Base-by-base conservation (phyloP, 1,284 basidiomycete species). In the Fomitopsis schrenkii region DNA sequence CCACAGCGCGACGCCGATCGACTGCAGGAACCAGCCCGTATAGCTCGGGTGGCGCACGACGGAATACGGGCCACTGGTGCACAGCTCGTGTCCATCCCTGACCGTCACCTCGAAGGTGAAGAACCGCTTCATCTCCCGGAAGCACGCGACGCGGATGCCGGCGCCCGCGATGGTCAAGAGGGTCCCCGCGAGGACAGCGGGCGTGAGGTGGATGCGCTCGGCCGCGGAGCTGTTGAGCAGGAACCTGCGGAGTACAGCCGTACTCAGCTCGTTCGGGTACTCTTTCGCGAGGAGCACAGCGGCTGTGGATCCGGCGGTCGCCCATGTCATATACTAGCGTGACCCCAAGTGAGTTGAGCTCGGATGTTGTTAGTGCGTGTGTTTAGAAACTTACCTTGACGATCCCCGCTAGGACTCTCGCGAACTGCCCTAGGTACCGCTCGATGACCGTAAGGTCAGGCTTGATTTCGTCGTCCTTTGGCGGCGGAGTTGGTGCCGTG, bases 1-100 rank as follows among this genome's bases (percentile, higher is more conserved):
- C 7, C 35, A 46, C 12, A 62, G 6, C 45, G 44, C 45, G 19
- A 36, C 28, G 19, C 66, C 66, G 9, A 50, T 33, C 14, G 56
- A 12, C 28, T 57, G 28, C 9, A 59, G 38, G 19, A 64, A 19
- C 3, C 45, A 26, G 30, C 46, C 72, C 0, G 65, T 67, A 50
- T 75, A 76, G 35, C 66, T 60, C 0, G 74, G 74, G 42, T 77
- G 74, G 17, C 74, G 73, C 2, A 75, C 70, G 55, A 68, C 48
- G 35, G 65, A 58, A 50, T 75, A 75, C 5, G 74, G 75, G 0
- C 73, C 73, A 1, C 64, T 55, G 0, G 73, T 76, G 46, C 76
- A 50, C 7, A 75, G 70, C 33, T 53, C 14, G 58, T 74, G 73
- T 3, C 68, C 62, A 30, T 67, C 63, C 5, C 67, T 66, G 1